These are phyloP conservation scores for Papiliotrema laurentii DNA, from an alignment of 1,284 basidiomycete genomes.

Conservation along the genomic window DNA sequence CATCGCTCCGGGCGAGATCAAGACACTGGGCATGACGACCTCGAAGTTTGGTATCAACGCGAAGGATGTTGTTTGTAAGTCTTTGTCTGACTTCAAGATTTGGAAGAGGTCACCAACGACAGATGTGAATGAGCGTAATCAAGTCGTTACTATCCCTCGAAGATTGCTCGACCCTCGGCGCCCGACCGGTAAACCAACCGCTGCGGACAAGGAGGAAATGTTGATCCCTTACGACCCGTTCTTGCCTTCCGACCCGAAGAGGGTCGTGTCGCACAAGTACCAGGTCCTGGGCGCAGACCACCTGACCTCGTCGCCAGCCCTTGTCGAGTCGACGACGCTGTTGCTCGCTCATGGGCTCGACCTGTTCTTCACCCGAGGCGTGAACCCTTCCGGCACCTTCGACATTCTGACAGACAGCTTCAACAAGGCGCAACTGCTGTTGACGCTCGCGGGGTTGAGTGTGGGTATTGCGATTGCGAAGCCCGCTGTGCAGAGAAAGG, in stretches of 20 bases:
- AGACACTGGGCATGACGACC: constrained; percentile 66
- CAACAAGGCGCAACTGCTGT: constrained; percentile 85
- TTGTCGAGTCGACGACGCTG: constrained; percentile 88
- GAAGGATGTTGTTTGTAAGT: constrained; percentile 77
- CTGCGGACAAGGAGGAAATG: constrained; percentile 77
- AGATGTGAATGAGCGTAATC: constrained; percentile 73
- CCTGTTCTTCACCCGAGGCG: constrained; percentile 69
- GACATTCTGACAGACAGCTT: constrained; percentile 88
- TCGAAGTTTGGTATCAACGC: constrained; percentile 84
- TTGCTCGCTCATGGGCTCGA: constrained; percentile 83
- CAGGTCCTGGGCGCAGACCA: constrained; percentile 63
- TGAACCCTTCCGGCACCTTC: constrained; percentile 84
- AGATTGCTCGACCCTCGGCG: constrained; percentile 78
- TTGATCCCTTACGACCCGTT: constrained; percentile 79
- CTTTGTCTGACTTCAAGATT: neutral
- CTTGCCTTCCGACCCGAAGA: constrained; percentile 66
- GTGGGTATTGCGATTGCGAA: constrained; percentile 69
- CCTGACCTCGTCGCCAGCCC: constrained; percentile 71
- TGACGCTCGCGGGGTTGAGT: constrained; percentile 70
- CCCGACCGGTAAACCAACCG: constrained; percentile 70
- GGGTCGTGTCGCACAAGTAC: constrained; percentile 73
- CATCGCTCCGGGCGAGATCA: constrained; percentile 64
- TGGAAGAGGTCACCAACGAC: neutral
- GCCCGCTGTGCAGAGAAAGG: constrained; percentile 43
- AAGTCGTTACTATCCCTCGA: constrained; percentile 70